These are phyloP conservation scores for Phalaenopsis aphrodite DNA, from an alignment of 106 monocot species.

Conservation along the genomic window DNA sequence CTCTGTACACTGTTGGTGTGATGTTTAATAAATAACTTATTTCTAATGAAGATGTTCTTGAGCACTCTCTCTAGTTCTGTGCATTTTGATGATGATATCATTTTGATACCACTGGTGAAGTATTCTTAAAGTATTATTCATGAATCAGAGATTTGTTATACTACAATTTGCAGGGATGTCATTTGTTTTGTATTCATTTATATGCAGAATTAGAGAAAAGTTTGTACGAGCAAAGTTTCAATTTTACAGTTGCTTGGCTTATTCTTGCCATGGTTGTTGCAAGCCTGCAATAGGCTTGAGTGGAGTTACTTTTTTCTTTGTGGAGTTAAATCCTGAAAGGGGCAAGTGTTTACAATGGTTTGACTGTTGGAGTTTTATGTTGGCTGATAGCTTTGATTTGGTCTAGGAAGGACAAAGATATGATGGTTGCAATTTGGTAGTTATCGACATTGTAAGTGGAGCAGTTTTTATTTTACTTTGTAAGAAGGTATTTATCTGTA, in stretches of 20 bases:
- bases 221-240: constrained; percentile 39
- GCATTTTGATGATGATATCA: constrained; percentile 57
- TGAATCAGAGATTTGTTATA: not conserved
- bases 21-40: constrained; percentile 78
- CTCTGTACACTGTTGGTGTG: constrained; percentile 80
- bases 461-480: constrained; percentile 96
- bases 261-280: constrained; percentile 85
- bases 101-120: constrained; percentile 67
- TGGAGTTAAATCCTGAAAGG: constrained; percentile 84
- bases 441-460: constrained; percentile 69
- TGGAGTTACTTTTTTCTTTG: constrained; percentile 89
- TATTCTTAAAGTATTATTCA: not conserved
- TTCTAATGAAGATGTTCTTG: constrained; percentile 74
- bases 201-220: constrained; percentile 57
- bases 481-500: constrained; percentile 52
- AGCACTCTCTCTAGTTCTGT: constrained; percentile 88
- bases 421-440: constrained; percentile 68
- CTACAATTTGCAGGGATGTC: constrained; percentile 54
- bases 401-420: constrained; percentile 89
- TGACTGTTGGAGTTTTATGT: constrained; percentile 87
- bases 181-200: constrained; percentile 95
- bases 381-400: constrained; percentile 97
- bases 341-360: constrained; percentile 91
- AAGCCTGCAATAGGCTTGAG: constrained; percentile 68
- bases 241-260: constrained; percentile 68